A percentile compares a stretch with the other conserved stretches of the same genome.
phyloP scores from a whole-genome alignment of 805 yeast genomes.

The Metschnikowia picachoensis region DNA sequence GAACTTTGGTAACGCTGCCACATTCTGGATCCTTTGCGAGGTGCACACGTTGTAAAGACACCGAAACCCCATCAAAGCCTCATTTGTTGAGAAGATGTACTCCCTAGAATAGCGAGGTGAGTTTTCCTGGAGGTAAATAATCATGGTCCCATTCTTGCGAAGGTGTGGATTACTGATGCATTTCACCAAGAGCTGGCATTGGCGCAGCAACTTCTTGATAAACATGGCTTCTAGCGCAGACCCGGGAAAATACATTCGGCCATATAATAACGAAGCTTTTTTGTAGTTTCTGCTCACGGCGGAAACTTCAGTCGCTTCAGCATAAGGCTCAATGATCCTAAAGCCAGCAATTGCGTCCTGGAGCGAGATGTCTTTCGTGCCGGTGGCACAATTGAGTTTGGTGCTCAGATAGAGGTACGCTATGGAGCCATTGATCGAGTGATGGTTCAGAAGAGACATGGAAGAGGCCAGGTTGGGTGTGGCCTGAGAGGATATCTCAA shows the following conservation, averaged over 20 bases:
- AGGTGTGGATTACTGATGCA: constrained; percentile 67
- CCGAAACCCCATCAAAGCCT: constrained; percentile 76
- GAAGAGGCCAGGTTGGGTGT: constrained; percentile 69
- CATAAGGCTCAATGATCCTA: constrained; percentile 47
- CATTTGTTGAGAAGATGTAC: constrained; percentile 76
- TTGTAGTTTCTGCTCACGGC: background rate
- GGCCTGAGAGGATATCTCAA: constrained; percentile 68
- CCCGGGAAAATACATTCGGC: constrained; percentile 85
- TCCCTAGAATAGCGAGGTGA: constrained; percentile 64
- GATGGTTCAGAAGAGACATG: constrained; percentile 61
- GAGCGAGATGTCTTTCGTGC: constrained; percentile 50
- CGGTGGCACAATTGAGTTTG: constrained; percentile 48
- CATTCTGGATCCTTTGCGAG: constrained; percentile 4
- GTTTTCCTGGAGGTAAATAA: constrained; percentile 69
- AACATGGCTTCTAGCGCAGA: constrained; percentile 85
- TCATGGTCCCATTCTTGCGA: constrained; percentile 52
- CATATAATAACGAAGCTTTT: constrained; percentile 56
- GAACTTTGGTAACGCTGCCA: constrained; percentile 32
- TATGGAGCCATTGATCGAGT: constrained; percentile 71
- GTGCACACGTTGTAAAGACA: constrained; percentile 63
- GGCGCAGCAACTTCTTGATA: constrained; percentile 55
- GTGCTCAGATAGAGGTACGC: constrained; percentile 74
- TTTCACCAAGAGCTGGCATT: constrained; percentile 64
- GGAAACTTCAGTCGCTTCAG: constrained; percentile 8
- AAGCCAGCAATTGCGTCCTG: constrained; percentile 72